A percentile compares a stretch with the other conserved stretches of the same genome.
Conservation (phyloP, 2,329 filamentous ascomycete genomes). For the Alternaria postmessia region DNA sequence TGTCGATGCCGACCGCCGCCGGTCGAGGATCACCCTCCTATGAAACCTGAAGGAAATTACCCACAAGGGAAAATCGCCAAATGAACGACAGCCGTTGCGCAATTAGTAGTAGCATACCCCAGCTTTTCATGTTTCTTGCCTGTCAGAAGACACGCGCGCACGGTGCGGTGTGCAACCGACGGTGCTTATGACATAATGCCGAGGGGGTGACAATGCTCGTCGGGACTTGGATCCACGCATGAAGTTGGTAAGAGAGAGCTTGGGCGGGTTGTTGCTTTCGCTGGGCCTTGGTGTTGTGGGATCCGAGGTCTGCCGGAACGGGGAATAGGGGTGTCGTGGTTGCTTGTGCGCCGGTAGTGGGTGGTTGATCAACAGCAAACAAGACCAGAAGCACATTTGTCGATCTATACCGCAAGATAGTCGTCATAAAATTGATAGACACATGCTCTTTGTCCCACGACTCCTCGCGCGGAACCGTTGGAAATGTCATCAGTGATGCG, state of each 20-base stretch:
- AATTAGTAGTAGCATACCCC: slow-evolving; percentile 8
- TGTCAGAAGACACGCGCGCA: slow-evolving; percentile 1
- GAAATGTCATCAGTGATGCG: neutral
- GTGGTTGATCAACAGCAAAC: slow-evolving; percentile 2
- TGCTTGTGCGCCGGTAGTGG: neutral
- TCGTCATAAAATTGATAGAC: neutral
- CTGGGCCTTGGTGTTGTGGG: slow-evolving; percentile 3
- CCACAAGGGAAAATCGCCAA: slow-evolving; percentile 3
- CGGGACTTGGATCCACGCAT: neutral
- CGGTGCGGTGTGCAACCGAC: neutral
- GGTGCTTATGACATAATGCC: slow-evolving; percentile 10
- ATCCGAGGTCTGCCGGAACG: slow-evolving; percentile 5
- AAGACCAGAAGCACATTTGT: slow-evolving; percentile 1
- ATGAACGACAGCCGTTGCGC: slow-evolving; percentile 13
- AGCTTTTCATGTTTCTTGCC: slow-evolving; percentile 12
- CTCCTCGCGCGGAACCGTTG: neutral
- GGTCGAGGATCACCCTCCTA: slow-evolving; percentile 1
- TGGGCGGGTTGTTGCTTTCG: slow-evolving; percentile 2
- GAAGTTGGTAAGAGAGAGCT: neutral
- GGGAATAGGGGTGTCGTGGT: neutral
- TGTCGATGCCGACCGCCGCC: neutral
- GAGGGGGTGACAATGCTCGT: neutral
- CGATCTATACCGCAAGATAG: neutral
- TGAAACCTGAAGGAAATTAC: slow-evolving; percentile 9
- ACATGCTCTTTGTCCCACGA: neutral